Percentiles rank a stretch among this genome's conserved stretches.
Evolutionary conservation across 2,329 filamentous ascomycete species (phyloP).

Genomic region (Monosporascus sp.): DNA sequence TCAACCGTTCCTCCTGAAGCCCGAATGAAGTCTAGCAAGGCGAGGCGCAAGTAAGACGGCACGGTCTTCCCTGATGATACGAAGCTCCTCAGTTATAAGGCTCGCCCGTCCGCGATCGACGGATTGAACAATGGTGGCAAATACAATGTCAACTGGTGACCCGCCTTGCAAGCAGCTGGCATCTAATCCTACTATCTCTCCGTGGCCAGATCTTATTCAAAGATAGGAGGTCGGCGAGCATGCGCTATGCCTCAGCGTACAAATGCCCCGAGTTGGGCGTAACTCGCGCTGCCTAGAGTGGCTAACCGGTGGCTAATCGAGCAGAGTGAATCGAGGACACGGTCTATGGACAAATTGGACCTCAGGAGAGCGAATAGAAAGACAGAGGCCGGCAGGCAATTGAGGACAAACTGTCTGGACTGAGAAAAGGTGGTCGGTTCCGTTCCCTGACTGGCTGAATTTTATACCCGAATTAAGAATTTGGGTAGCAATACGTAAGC

Average conservation of each 20-base stretch:
- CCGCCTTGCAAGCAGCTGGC: not conserved
- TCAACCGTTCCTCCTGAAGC: too few species aligned
- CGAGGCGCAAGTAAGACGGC: not conserved
- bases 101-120: not conserved
- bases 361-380: not conserved
- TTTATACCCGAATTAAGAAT: not conserved
- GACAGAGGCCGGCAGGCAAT: not conserved
- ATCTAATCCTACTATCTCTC: too few species aligned
- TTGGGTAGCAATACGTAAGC: not conserved
- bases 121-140: not conserved
- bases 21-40: not conserved
- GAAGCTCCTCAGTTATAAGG: not conserved
- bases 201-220: too few species aligned
- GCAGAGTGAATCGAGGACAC: not conserved
- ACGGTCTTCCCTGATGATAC: not conserved
- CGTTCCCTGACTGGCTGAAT: not conserved
- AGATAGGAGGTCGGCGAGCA: not conserved
- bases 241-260: too few species aligned
- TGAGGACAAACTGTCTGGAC: not conserved
- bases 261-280: not conserved
- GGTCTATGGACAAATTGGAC: too few species aligned
- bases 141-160: not conserved
- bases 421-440: not conserved
- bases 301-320: not conserved
- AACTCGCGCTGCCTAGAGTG: not conserved